Evolutionary conservation across 2,329 filamentous ascomycete genomes (phyloP), one percentile per base, ranked within the genome.

Genomic region (Penicillium sp.): DNA sequence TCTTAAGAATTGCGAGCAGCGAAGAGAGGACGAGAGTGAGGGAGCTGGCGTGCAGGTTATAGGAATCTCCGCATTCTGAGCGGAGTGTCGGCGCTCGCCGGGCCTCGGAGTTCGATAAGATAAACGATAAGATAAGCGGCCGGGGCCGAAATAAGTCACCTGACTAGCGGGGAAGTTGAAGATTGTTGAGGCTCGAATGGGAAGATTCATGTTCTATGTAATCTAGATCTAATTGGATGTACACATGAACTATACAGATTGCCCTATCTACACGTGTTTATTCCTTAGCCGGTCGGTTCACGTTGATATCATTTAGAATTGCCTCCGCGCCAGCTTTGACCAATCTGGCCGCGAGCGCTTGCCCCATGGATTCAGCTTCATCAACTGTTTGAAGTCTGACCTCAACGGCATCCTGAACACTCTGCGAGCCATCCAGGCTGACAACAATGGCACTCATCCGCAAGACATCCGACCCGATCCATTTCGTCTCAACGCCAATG

Each of bases 401-500:
- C 22, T 51, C 49, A 19, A 51, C 14, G 16, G 35, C 9, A 37
- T 37, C 36, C 5, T 13, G 13, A n/a, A 39, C 36, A 27, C 36
- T 51, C 19, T 31, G 18, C 18, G 49, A 18, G 4, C 46, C 46
- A 50, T 50, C 46, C 31, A 50, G 11, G 11, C 52, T 55, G 4
- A 55, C 52, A 39, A 55, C 52, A 13, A 55, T 49, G 3, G 27
- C 41, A 11, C 31, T 16, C 14, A 54, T 54, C 18, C 13, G 19
- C 52, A 54, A 33, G 2, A 13, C 24, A 46, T 37, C 39, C 27
- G 18, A 11, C 14, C 36, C n/a, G 5, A 55, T 19, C 52, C 52
- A 55, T 46, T 55, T 31, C 52, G 46, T 50, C 27, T 55, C 54
- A 22, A 49, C 36, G 60, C 76, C 70, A 19, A 71, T 22, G 31